phyloP scores from a whole-genome alignment of 345 rosid species.

The Salix exigua region DNA sequence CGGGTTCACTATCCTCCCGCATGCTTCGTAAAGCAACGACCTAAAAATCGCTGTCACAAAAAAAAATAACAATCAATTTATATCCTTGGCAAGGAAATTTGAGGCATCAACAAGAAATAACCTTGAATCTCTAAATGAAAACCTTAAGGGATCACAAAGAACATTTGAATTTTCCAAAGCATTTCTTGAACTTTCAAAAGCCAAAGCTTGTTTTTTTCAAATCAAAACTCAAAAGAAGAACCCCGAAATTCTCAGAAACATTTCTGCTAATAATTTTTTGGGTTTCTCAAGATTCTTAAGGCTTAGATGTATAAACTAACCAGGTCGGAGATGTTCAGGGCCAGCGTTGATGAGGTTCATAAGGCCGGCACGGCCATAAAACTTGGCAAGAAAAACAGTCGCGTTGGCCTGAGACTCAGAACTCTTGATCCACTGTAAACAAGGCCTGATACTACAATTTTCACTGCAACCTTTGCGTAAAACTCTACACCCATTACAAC shows the following conservation, averaged over 20 bases:
- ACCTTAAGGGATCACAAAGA: not conserved
- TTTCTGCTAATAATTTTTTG: not conserved
- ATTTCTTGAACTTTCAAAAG: not conserved
- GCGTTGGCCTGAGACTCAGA: conserved; percentile 93
- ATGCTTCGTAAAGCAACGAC: conserved; percentile 93
- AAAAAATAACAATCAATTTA: not conserved
- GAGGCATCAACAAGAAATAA: not conserved
- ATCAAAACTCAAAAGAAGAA: not conserved
- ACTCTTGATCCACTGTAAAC: conserved; percentile 92
- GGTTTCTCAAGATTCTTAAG: not conserved
- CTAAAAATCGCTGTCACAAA: conserved; percentile 67
- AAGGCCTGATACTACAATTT: conserved; percentile 81
- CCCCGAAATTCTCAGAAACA: not conserved
- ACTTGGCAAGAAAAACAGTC: conserved; percentile 94
- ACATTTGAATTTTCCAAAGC: not conserved
- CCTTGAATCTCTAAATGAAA: not conserved
- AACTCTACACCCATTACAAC: conserved; percentile 96
- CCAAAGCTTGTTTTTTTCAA: not conserved
- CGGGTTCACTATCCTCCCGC: conserved; percentile 95
- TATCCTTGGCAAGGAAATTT: too few relatives aligned
- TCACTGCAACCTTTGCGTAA: conserved; percentile 95
- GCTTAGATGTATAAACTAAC: conserved; percentile 21
- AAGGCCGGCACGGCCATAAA: conserved; percentile 94
- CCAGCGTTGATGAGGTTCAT: conserved; percentile 97
- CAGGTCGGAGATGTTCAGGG: conserved; percentile 93